phyloP scores from a whole-genome alignment of 1,139 yeast species.

The Pneumocystis carinii region DNA sequence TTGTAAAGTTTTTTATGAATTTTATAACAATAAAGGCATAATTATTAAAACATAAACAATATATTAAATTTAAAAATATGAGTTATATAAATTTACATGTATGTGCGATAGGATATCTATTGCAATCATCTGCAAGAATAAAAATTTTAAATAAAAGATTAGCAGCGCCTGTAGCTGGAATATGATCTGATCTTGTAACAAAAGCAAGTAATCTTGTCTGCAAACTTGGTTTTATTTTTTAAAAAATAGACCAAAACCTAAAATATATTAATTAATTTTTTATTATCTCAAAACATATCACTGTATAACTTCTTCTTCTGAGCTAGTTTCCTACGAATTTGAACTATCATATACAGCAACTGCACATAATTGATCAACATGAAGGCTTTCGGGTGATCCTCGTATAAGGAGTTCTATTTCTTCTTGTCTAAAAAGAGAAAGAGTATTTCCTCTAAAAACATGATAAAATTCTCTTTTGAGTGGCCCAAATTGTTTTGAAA shows the following conservation, averaged over 20 bases:
- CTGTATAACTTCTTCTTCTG: neutral
- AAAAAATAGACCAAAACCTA: constrained; percentile 82
- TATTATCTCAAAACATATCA: constrained; percentile 4
- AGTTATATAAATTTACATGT: constrained; percentile 36
- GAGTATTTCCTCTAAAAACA: constrained; percentile 69
- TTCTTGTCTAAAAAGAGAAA: constrained; percentile 60
- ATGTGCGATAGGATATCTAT: constrained; percentile 67
- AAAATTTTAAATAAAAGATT: constrained; percentile 56
- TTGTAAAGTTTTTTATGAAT: neutral
- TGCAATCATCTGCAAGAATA: constrained; percentile 34
- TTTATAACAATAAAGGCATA: neutral
- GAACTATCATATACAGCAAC: constrained; percentile 44
- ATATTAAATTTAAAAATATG: constrained; percentile 44
- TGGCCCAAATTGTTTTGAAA: constrained; percentile 38
- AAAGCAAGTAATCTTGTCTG: constrained; percentile 57
- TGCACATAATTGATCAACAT: constrained; percentile 49
- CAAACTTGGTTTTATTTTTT: constrained; percentile 29
- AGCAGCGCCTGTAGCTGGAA: constrained; percentile 78
- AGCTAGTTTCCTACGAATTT: neutral
- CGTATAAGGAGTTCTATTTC: constrained; percentile 68
- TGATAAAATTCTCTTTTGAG: constrained; percentile 57
- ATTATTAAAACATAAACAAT: constrained; percentile 30
- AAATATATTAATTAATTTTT: constrained; percentile 21
- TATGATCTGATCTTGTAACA: constrained; percentile 78
- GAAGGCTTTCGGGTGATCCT: constrained; percentile 59